Conservation (phyloP, 116 monocot genomes). For the Papilionanthe hybrid region DNA sequence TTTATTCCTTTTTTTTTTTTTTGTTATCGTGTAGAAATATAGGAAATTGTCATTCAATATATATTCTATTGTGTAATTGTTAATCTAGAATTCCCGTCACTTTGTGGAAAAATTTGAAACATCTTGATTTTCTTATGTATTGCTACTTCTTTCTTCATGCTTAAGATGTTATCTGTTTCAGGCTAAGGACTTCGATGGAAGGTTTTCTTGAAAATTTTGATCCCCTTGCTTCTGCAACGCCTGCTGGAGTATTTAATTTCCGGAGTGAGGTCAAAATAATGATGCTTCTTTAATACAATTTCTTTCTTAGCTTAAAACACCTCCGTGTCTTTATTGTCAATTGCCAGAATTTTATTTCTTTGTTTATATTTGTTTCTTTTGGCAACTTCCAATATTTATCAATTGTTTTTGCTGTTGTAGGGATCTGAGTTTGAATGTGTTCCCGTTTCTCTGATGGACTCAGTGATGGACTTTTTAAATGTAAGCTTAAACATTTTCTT, state of each 20-base stretch:
- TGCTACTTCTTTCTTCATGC: not conserved
- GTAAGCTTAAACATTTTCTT: conserved; percentile 32
- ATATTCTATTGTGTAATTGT: too few species aligned
- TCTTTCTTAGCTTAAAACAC: not conserved
- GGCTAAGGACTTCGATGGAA: conserved; percentile 89
- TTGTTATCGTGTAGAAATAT: too few species aligned
- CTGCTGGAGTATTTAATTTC: conserved; percentile 66
- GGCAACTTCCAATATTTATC: not conserved
- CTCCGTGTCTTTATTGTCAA: not conserved
- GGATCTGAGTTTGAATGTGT: conserved; percentile 89
- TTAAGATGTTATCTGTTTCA: conserved; percentile 21
- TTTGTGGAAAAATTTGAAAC: too few species aligned
- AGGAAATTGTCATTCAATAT: too few species aligned
- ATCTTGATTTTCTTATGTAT: not conserved
- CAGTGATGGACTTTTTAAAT: conserved; percentile 69
- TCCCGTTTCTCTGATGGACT: conserved; percentile 74
- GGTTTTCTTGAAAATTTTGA: conserved; percentile 73
- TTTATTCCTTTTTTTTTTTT: too few species aligned
- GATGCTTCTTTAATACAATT: conserved; percentile 4
- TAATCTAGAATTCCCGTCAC: too few species aligned
- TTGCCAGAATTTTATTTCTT: not conserved
- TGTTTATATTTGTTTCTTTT: not conserved
- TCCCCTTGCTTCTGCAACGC: conserved; percentile 50
- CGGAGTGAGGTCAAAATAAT: conserved; percentile 56
- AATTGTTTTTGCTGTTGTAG: conserved; percentile 25